phyloP scores from a whole-genome alignment of 2,329 filamentous ascomycete genomes.

The Diaporthe sp. region DNA sequence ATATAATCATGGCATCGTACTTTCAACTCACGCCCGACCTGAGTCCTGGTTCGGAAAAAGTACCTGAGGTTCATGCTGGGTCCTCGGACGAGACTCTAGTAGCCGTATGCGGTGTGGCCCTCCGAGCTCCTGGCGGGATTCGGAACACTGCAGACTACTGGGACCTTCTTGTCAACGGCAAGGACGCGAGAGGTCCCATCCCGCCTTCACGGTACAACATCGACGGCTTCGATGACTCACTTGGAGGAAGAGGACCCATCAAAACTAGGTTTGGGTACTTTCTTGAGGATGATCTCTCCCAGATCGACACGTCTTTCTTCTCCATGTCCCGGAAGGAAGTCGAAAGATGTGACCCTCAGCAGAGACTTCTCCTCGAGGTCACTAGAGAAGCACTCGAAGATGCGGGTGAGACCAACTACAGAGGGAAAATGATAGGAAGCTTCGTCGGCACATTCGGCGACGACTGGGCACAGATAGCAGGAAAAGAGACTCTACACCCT shows the following conservation, averaged over 20 bases:
- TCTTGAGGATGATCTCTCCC: not conserved
- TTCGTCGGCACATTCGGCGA: not conserved
- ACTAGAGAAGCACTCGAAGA: not conserved
- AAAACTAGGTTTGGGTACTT: conserved; percentile 12
- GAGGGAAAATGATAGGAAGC: not conserved
- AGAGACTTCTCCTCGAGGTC: conserved; percentile 1
- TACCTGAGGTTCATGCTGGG: not conserved
- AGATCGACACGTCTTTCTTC: not conserved
- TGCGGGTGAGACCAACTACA: not conserved
- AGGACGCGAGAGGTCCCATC: not conserved
- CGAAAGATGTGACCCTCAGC: conserved; percentile 7
- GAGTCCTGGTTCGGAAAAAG: not conserved
- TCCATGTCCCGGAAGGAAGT: conserved; percentile 7
- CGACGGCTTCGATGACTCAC: conserved; percentile 2
- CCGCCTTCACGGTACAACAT: not conserved
- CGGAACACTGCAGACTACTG: not conserved
- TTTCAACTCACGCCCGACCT: not conserved
- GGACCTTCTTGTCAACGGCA: conserved; percentile 11
- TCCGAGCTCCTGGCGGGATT: not conserved
- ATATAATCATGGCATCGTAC: not conserved
- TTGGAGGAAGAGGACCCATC: not conserved
- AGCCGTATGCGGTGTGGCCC: not conserved
- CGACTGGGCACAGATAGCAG: not conserved
- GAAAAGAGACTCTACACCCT: not conserved
- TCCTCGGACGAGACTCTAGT: not conserved